Base-by-base conservation (phyloP, 805 yeast species). In the Isabelozyma heimii region DNA sequence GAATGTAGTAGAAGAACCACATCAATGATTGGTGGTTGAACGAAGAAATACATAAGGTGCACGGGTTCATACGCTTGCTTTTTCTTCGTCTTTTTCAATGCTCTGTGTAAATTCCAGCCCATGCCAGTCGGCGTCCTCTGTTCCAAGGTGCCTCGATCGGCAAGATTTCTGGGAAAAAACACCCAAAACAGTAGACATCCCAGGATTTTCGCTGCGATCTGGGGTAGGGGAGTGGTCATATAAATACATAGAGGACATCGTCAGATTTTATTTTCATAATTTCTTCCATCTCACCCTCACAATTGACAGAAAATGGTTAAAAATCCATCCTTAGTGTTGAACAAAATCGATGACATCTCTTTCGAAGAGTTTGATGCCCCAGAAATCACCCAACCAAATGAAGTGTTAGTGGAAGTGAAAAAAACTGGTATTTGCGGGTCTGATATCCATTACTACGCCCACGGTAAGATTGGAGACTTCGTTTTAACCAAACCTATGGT, bases 351-450 rank as follows among this genome's bases (percentile, higher is more conserved):
- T 57, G 81, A 81, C 46, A 85, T 89, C 56, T 70, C 73, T 33
- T 78, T 82, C 52, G 92, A 87, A 67, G 78, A 83, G 45, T 79
- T 86, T 54, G 87, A 87, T 2, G 73, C 83, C 27, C 96, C 96
- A 6, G 67, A 69, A 52, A 69, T 87, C 50, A 59, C 63, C 10
- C 84, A 83, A 52, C 84, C 87, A 37, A 82, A 82, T 55, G 85
- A 81, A 49, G 96, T 90, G 39, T 79, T 84, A 57, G 79, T 90
- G 24, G 84, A 82, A 45, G 84, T 89, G 56, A 88, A 85, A 67
- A 83, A 85, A 59, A 89, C 96, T 0, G 97, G 97, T 28, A 84
- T 90, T 50, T 90, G 96, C 66, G 96, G 96, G 3, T 83, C 90
- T 1, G 96, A 89, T 62, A 85, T 89, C 52, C 96, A 89, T 64